A percentile compares a stretch with the other conserved stretches of the same genome.
Evolutionary conservation across 176 grass and related monocot species (phyloP).

Genomic region (Themeda triandra): DNA sequence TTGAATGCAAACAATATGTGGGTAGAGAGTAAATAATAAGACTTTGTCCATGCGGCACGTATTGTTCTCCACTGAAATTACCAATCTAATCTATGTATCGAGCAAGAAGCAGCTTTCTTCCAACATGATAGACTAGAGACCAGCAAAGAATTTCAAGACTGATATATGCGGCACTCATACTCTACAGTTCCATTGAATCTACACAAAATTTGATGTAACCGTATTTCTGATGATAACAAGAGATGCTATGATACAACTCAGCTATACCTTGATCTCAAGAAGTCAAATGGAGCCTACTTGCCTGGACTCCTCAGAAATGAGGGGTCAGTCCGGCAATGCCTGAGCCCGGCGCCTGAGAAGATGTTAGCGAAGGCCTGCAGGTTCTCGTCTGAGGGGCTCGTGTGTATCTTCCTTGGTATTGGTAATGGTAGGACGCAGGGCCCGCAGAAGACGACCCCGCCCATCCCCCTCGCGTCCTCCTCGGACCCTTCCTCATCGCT

Average conservation of each 20-base stretch:
- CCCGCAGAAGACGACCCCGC: slow-evolving; percentile 58
- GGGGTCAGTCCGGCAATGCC: slow-evolving; percentile 33
- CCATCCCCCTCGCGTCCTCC: slow-evolving; percentile 24
- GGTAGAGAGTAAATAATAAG: not conserved
- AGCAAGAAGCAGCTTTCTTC: slow-evolving; percentile 6
- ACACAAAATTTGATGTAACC: not conserved
- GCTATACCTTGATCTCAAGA: slow-evolving; percentile 12
- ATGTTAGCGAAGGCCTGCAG: slow-evolving; percentile 42
- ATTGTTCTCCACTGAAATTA: not conserved
- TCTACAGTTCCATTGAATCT: slow-evolving; percentile 33
- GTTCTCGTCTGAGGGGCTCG: slow-evolving; percentile 63
- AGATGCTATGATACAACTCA: slow-evolving; percentile 37
- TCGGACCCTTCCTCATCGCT: slow-evolving; percentile 39
- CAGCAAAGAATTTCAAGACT: not conserved
- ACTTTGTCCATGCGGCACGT: not conserved
- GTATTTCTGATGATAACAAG: slow-evolving; percentile 27
- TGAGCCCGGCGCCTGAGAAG: slow-evolving; percentile 3
- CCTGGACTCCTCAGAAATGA: slow-evolving; percentile 17
- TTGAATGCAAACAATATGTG: not conserved
- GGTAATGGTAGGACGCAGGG: slow-evolving; percentile 64
- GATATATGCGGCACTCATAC: not conserved
- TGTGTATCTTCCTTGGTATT: slow-evolving; percentile 66
- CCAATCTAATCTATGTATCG: not conserved
- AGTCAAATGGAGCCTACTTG: slow-evolving; percentile 33
- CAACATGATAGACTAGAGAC: not conserved